Conservation (phyloP, 352 stramenopile genomes). For the Hyaloperonospora brassicae region DNA sequence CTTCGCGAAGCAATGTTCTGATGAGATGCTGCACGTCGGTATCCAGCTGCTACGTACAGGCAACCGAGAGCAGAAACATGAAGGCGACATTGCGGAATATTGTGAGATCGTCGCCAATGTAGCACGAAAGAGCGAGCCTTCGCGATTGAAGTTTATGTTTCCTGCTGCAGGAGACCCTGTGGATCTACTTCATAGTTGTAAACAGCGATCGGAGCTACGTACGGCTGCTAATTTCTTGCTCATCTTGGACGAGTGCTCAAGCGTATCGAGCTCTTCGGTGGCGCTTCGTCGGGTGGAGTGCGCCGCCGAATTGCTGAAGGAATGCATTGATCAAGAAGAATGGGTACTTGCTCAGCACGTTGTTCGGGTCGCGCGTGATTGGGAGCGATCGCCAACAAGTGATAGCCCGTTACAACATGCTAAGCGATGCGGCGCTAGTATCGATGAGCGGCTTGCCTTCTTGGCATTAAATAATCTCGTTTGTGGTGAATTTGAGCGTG, state of each 20-base stretch:
- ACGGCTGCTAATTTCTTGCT: slow-evolving; percentile 81
- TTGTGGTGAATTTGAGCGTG: slow-evolving; percentile 53
- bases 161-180: slow-evolving; percentile 56
- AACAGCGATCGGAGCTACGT: slow-evolving; percentile 55
- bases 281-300: slow-evolving; percentile 40
- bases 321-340: slow-evolving; percentile 75
- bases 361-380: slow-evolving; percentile 73
- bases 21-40: slow-evolving; percentile 34
- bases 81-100: slow-evolving; percentile 61
- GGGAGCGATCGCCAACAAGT: slow-evolving; percentile 33
- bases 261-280: slow-evolving; percentile 21
- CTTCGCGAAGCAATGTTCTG: slow-evolving; percentile 37
- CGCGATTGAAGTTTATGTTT: slow-evolving; percentile 62
- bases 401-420: neutral
- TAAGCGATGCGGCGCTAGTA: slow-evolving; percentile 17
- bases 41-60: slow-evolving; percentile 45
- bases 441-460: slow-evolving; percentile 55
- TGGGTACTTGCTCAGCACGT: slow-evolving; percentile 67
- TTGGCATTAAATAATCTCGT: slow-evolving; percentile 50
- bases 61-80: slow-evolving; percentile 4
- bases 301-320: slow-evolving; percentile 49
- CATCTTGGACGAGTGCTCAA: slow-evolving; percentile 65
- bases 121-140: slow-evolving; percentile 77
- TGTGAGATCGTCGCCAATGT: slow-evolving; percentile 81
- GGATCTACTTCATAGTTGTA: slow-evolving; percentile 52